Evolutionary conservation across 768 basidiomycete genomes (phyloP).

Genomic region (Coprinopsis strossmayeri): DNA sequence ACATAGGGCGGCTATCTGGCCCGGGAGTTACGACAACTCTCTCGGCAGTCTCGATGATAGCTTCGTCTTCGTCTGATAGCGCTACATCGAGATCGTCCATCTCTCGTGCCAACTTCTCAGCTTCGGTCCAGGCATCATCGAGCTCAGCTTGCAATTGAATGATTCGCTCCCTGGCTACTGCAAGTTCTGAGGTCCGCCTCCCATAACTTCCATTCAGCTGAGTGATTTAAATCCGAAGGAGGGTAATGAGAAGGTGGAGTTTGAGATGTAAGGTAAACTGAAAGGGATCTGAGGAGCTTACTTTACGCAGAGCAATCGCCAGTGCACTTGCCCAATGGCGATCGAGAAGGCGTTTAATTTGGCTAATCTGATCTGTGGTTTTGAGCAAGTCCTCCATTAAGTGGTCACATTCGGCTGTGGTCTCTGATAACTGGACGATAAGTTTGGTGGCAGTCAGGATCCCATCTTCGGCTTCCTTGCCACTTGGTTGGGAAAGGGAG

Average conservation of each 20-base stretch:
- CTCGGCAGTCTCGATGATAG: constrained; percentile 42
- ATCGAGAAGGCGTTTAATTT: constrained; percentile 55
- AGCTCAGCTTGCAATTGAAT: constrained; percentile 60
- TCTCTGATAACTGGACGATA: constrained; percentile 53
- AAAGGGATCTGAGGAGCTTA: constrained; percentile 16
- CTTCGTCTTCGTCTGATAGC: constrained; percentile 26
- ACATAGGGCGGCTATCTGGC: constrained; percentile 13
- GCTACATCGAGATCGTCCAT: constrained; percentile 55
- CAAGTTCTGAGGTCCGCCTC: constrained; percentile 54
- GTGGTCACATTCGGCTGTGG: constrained; percentile 51
- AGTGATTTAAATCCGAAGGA: constrained; percentile 1
- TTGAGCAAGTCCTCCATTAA: constrained; percentile 51
- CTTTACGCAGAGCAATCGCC: constrained; percentile 70
- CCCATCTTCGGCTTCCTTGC: constrained; percentile 28
- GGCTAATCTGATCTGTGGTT: constrained; percentile 55
- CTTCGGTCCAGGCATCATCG: constrained; percentile 77
- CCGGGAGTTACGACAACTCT: constrained; percentile 29
- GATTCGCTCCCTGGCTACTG: constrained; percentile 38
- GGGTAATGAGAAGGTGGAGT: constrained; percentile 2
- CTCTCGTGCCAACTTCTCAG: constrained; percentile 65
- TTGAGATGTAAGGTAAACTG: constrained; percentile 1
- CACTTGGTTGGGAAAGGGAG: constrained; percentile 22
- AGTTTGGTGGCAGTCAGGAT: constrained; percentile 34
- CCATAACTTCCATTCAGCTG: constrained; percentile 69
- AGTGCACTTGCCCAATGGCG: constrained; percentile 72